Conservation (phyloP, 176 grass and related monocot genomes). For the Saccharum spontaneum region DNA sequence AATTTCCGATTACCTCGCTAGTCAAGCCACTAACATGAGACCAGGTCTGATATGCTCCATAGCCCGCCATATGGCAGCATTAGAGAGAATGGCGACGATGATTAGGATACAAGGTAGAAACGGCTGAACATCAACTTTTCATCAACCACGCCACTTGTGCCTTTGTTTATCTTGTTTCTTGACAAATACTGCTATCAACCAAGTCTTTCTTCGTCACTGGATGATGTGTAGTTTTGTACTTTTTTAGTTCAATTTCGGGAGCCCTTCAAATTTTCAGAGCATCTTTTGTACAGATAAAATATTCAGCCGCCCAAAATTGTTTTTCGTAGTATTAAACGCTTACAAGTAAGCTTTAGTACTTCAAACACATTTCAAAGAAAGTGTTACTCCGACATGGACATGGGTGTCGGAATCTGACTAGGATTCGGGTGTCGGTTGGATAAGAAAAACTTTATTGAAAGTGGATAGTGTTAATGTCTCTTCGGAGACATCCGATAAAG, state of each 20-base stretch:
- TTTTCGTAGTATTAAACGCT: background rate
- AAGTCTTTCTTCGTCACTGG: constrained; percentile 1
- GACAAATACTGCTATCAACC: constrained; percentile 25
- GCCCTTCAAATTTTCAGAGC: background rate
- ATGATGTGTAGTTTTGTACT: constrained; percentile 11
- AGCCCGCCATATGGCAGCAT: constrained; percentile 38
- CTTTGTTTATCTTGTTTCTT: constrained; percentile 29
- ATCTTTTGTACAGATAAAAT: background rate
- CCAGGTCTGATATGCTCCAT: constrained; percentile 22
- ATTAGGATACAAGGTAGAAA: constrained; percentile 18
- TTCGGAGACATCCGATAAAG: background rate
- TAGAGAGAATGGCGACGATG: background rate
- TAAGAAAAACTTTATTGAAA: background rate
- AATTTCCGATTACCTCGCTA: background rate
- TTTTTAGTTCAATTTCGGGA: constrained; percentile 3
- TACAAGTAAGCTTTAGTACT: background rate
- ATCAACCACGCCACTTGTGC: constrained; percentile 22
- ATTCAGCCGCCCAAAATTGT: constrained; percentile 9
- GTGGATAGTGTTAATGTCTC: background rate
- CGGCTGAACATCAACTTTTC: constrained; percentile 32
- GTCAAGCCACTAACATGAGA: constrained; percentile 34
- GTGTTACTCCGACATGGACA: background rate
- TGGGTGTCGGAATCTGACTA: background rate
- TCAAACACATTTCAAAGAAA: background rate
- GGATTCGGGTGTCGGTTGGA: background rate